These are phyloP conservation scores for Eucalyptus sp. DNA, from an alignment of 345 rosid species.

Conservation along the genomic window DNA sequence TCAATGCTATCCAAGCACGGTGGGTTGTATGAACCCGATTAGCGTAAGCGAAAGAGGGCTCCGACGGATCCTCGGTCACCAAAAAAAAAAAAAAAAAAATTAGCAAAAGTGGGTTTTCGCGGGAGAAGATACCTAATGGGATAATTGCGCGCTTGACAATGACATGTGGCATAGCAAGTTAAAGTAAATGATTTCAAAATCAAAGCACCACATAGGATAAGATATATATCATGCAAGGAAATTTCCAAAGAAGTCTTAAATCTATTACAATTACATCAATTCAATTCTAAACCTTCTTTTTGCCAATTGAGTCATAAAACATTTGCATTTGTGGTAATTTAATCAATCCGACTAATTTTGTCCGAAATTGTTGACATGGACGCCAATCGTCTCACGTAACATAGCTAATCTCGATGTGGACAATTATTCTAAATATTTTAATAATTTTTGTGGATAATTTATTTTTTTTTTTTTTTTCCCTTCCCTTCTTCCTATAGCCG, in stretches of 20 bases:
- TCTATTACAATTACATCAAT: too few species aligned
- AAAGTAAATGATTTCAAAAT: background rate
- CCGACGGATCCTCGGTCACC: too few species aligned
- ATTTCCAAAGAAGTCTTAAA: rapidly evolving
- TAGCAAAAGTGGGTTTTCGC: background rate
- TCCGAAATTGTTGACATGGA: rapidly evolving
- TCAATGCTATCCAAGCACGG: too few species aligned
- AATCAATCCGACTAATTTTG: rapidly evolving
- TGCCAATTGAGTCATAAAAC: too few species aligned
- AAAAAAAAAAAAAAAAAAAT: background rate
- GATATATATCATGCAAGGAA: background rate
- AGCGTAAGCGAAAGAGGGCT: too few species aligned
- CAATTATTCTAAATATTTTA: background rate
- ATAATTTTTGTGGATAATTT: too few species aligned
- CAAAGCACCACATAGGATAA: background rate
- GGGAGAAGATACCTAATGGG: background rate
- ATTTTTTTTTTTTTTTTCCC: too few species aligned
- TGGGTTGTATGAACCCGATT: too few species aligned
- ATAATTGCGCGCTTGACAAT: background rate
- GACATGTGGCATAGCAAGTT: background rate
- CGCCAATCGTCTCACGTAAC: rapidly evolving
- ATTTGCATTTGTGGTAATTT: background rate
- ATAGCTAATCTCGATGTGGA: too few species aligned
- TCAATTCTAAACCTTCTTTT: too few species aligned
- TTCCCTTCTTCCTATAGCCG: too few species aligned